These are phyloP conservation scores for Ogataea pini DNA, from an alignment of 805 yeast species.

Conservation along the genomic window DNA sequence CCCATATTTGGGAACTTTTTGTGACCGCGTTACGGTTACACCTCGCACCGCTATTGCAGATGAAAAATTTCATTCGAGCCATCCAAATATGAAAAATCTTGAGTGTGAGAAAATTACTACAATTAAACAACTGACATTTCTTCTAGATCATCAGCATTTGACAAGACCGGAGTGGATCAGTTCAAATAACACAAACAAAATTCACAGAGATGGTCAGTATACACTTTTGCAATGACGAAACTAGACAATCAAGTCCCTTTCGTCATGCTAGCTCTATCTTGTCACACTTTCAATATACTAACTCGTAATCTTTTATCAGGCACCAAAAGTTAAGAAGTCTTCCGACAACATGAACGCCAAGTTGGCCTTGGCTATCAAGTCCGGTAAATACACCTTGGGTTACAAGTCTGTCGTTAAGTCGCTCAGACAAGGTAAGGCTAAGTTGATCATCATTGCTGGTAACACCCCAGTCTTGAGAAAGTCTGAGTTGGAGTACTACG, in stretches of 20 bases:
- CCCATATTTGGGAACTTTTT: neutral
- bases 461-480: slow-evolving; percentile 99
- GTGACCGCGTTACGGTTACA: slow-evolving; percentile 2
- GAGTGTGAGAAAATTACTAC: neutral
- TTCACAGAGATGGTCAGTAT: slow-evolving; percentile 99
- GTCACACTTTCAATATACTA: slow-evolving; percentile 38
- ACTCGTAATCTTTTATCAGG: slow-evolving; percentile 51
- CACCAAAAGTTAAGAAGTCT: slow-evolving; percentile 90
- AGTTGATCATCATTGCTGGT: slow-evolving; percentile 96
- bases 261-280: neutral
- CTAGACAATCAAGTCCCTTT: neutral
- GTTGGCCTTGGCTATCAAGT: slow-evolving; percentile 96
- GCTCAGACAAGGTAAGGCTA: slow-evolving; percentile 98
- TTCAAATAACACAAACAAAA: slow-evolving; percentile 31
- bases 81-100: neutral
- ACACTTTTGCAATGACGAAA: slow-evolving; percentile 12
- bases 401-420: slow-evolving; percentile 99
- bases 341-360: slow-evolving; percentile 96
- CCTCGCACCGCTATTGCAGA: neutral
- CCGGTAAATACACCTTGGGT: slow-evolving; percentile 99
- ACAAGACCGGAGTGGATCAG: slow-evolving; percentile 88
- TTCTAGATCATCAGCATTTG: slow-evolving; percentile 3
- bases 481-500: slow-evolving; percentile 99
- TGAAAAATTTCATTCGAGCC: neutral
- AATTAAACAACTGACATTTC: neutral